phyloP scores from a whole-genome alignment of 192 early-diverging fungal genomes.

The Coemansia guatemalensis region DNA sequence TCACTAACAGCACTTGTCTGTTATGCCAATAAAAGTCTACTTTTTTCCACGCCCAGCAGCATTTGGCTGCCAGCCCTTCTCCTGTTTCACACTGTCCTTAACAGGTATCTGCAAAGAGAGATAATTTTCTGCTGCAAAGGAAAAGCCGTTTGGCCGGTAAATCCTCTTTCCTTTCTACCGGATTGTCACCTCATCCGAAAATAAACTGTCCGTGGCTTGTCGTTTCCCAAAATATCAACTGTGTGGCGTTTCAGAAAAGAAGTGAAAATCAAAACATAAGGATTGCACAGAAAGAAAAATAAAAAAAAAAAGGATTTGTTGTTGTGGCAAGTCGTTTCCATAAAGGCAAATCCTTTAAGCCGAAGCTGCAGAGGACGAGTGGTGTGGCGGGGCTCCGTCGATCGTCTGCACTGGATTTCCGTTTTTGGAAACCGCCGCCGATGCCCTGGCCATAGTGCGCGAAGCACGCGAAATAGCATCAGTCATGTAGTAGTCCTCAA shows the following conservation, averaged over 20 bases:
- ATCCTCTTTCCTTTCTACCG: slow-evolving; percentile 3
- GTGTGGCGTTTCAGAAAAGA: neutral
- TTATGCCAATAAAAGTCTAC: neutral
- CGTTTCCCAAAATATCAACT: neutral
- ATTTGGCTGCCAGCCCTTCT: neutral
- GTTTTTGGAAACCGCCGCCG: slow-evolving; percentile 49
- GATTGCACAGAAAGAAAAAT: neutral
- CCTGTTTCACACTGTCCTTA: too few relatives aligned
- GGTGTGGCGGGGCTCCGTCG: neutral
- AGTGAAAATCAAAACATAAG: neutral
- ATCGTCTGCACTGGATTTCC: neutral
- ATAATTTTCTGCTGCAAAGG: neutral
- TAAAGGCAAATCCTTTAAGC: neutral
- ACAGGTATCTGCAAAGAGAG: too few relatives aligned
- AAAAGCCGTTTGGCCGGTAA: neutral
- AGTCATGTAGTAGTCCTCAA: slow-evolving; percentile 94
- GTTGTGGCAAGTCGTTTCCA: too few relatives aligned
- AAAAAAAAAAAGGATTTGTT: neutral
- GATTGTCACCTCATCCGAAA: neutral
- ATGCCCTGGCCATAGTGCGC: slow-evolving; percentile 95
- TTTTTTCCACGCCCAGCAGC: neutral
- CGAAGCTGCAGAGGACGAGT: neutral
- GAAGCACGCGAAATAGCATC: slow-evolving; percentile 91
- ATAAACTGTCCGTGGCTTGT: neutral
- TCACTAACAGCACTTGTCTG: too few relatives aligned